Evolutionary conservation across 768 basidiomycete species (phyloP), one percentile per base, ranked within the genome.

Genomic region (Amanita molliuscula): DNA sequence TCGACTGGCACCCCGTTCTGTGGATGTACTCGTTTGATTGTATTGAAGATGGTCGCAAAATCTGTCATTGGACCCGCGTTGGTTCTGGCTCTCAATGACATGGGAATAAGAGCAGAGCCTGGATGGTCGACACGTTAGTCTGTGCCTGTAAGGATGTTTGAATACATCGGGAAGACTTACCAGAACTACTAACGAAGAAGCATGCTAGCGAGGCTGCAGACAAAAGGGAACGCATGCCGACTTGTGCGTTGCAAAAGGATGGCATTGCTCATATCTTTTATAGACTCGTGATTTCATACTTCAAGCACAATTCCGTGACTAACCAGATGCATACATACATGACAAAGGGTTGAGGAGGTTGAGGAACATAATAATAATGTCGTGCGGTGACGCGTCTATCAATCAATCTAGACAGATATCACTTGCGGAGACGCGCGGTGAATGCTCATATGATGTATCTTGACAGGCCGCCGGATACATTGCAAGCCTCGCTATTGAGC

Each of bases 1-100:
- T 36, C 23, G 21, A 16, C 36, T 1, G 47, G 36, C 16, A 36
- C 43, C 13, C 44, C 16, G 33, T 13, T 45, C 52, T 58, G 56
- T 52, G 56, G 58, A 44, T 56, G 10, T 41, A 58, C 50, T 41
- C 53, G 35, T 20, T 35, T 21, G 40, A 38, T 50, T 13, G 57
- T 54, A 11, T 46, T 15, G 0, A 43, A 49, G 48, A 58, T 58
- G 34, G 40, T 23, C 15, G 25, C 40, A 44, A 43, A 48, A 51
- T 58, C 55, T 11, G 57, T 33, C 21, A 50, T 54, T 6, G 48
- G 52, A 8, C 34, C 8, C 8, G 40, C 3, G n/a, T 3, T 10
- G 35, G 35, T n/a, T 35, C 35, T 37, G 34, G 23, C 15, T 4
- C 18, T 23, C 23, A 47, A 36, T 2, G 23, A 15, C 31, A 9